These are phyloP conservation scores for Pyrenophora tritici-repentis DNA, from an alignment of 2,329 filamentous ascomycete genomes.

Conservation along the genomic window DNA sequence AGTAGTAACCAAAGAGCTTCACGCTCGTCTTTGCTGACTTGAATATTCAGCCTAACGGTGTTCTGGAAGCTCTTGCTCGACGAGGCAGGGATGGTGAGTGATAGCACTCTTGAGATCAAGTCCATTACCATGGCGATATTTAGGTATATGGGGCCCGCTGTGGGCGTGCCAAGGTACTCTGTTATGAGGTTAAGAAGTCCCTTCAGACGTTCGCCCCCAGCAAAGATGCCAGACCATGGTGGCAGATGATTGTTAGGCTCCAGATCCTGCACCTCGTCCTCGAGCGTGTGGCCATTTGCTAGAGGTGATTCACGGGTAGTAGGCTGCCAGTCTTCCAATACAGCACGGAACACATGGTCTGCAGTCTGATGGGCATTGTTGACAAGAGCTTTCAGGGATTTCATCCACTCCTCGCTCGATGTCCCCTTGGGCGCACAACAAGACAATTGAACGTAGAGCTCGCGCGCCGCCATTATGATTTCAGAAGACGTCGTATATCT, in stretches of 20 bases:
- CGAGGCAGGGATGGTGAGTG: constrained; percentile 61
- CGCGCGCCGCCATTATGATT: constrained; percentile 64
- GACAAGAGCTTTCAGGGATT: constrained; percentile 65
- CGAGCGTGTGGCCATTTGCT: constrained; percentile 34
- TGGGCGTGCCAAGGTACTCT: constrained; percentile 66
- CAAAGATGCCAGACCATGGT: constrained; percentile 73
- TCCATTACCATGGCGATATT: constrained; percentile 72
- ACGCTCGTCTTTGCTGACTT: constrained; percentile 78
- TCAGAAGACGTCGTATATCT: constrained; percentile 57
- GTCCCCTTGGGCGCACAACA: constrained; percentile 81
- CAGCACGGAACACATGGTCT: constrained; percentile 76
- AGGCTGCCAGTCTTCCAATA: constrained; percentile 82
- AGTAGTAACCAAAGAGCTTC: constrained; percentile 76
- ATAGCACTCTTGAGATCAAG: constrained; percentile 70
- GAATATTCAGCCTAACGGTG: constrained; percentile 66
- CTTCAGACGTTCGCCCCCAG: constrained; percentile 71
- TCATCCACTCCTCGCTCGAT: constrained; percentile 77
- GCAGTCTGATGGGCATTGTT: constrained; percentile 70
- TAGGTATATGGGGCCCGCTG: constrained; percentile 67
- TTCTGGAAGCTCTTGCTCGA: constrained; percentile 47
- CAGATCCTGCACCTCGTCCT: constrained; percentile 46
- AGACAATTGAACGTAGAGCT: constrained; percentile 72
- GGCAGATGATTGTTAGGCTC: constrained; percentile 59
- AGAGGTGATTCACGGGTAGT: constrained; percentile 51
- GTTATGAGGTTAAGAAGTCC: constrained; percentile 69